phyloP scores from a whole-genome alignment of 2,329 filamentous ascomycete genomes.

The Venturiaceae sp. region DNA sequence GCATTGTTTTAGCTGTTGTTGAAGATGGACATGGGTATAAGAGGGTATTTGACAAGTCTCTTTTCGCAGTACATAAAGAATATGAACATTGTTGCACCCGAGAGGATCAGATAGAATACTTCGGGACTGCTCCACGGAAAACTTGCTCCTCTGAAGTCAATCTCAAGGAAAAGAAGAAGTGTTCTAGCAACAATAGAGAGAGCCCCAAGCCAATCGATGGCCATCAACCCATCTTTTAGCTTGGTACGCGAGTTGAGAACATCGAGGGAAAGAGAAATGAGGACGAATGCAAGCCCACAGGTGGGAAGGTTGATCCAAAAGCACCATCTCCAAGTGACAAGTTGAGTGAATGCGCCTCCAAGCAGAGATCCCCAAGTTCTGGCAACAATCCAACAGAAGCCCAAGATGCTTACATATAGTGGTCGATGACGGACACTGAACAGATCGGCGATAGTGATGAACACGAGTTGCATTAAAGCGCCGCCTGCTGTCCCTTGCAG shows the following conservation, averaged over 20 bases:
- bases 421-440: slow-evolving; percentile 33
- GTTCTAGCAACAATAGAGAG: slow-evolving; percentile 26
- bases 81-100: slow-evolving; percentile 22
- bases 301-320: slow-evolving; percentile 46
- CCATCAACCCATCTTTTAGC: slow-evolving; percentile 21
- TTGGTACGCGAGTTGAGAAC: slow-evolving; percentile 45
- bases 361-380: slow-evolving; percentile 31
- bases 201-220: slow-evolving; percentile 32
- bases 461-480: slow-evolving; percentile 41
- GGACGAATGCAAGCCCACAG: slow-evolving; percentile 35
- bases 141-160: slow-evolving; percentile 30
- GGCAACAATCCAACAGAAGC: slow-evolving; percentile 22
- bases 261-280: slow-evolving; percentile 43
- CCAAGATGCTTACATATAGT: too few relatives aligned
- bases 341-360: slow-evolving; percentile 30
- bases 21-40: slow-evolving; percentile 29
- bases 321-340: slow-evolving; percentile 20
- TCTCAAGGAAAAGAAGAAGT: slow-evolving; percentile 32
- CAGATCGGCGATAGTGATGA: slow-evolving; percentile 45
- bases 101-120: slow-evolving; percentile 27
- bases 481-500: slow-evolving; percentile 46
- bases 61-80: slow-evolving; percentile 25
- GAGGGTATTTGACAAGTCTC: slow-evolving; percentile 16
- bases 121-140: slow-evolving; percentile 28
- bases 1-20: slow-evolving; percentile 22